phyloP scores from a whole-genome alignment of 164 flowering plant genomes.

The Annona cherimola region DNA sequence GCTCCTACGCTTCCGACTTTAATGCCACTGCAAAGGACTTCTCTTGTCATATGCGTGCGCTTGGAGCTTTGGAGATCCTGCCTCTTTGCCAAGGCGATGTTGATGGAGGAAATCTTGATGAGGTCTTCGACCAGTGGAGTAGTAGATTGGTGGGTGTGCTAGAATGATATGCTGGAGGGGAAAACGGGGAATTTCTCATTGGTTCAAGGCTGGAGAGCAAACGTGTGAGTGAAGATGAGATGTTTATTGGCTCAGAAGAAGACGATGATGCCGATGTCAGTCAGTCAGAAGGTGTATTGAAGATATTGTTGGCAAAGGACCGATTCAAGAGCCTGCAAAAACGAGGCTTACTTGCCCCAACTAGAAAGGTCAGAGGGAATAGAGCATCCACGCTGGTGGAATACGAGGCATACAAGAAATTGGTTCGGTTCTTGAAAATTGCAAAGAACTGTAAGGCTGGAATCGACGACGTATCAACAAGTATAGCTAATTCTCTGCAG shows the following conservation, averaged over 20 bases:
- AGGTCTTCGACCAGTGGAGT: conserved; percentile 68
- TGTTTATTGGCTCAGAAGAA: conserved; percentile 22
- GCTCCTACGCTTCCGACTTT: conserved; percentile 56
- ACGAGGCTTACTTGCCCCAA: too few relatives aligned
- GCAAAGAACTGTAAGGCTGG: too few relatives aligned
- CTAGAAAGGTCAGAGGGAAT: too few relatives aligned
- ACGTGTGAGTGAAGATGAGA: conserved; percentile 32
- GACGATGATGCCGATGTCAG: conserved; percentile 25
- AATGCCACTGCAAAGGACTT: conserved; percentile 66
- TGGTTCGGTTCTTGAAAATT: too few relatives aligned
- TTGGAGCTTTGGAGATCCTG: conserved; percentile 67
- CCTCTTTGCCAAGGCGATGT: conserved; percentile 67
- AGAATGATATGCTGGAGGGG: conserved; percentile 34
- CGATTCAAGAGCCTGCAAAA: too few relatives aligned
- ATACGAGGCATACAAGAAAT: too few relatives aligned
- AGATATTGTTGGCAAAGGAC: too few relatives aligned
- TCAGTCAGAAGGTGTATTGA: too few relatives aligned
- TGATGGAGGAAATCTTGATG: conserved; percentile 68
- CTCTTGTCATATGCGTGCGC: conserved; percentile 41
- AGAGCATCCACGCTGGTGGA: too few relatives aligned
- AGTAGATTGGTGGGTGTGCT: conserved; percentile 36
- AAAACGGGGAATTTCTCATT: conserved; percentile 16
- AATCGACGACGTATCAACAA: too few relatives aligned
- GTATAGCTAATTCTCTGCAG: too few relatives aligned
- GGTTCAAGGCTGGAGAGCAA: conserved; percentile 21